Evolutionary conservation across 1,139 yeast species (phyloP), one percentile per base, ranked within the genome.

Genomic region (Saccharomyces hybrid): DNA sequence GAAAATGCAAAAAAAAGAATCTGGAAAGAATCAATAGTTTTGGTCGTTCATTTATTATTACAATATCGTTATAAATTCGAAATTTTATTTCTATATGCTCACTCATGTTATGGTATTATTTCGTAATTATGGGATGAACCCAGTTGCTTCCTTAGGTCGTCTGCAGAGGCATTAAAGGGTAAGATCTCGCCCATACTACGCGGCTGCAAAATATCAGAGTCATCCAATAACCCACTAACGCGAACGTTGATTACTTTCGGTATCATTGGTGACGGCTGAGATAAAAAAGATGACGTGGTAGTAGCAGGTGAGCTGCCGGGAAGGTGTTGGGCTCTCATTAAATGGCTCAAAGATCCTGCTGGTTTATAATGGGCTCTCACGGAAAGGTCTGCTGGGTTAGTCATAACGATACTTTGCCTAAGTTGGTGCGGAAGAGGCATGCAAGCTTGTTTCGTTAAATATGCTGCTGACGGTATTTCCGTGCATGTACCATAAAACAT

Each of bases 371-470:
- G 75, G 57, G 82, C 76, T 53, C 73, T 78, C 59, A 78, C 77
- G 5, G 62, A 77, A 57, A 86, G 80, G 56, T 82, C 87, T 3
- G 82, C 83, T 1, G 91, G 89, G 62, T 85, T 82, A 59, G 83
- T 76, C 89, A 86, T 84, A 23, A 82, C 88, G 50, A 86, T 84
- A 38, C 89, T 83, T 44, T 84, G 78, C 68, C 90, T 76, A 48
- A 78, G 66, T 57, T 75, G 79, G 58, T 75, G 76, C 14, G 82
- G 79, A 8, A 53, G 44, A 16, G 49, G 52, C 47, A 60, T 53
- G 53, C 54, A 60, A 61, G 34, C 56, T 60, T 46, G 60, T 64
- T 44, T 61, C 62, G 16, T 41, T 52, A 55, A 49, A 51, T 59
- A 32, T 52, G 25, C 23, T 56, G 55, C 32, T 54, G 46, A 56